phyloP scores from a whole-genome alignment of 352 stramenopile genomes.

The Pythium insidiosum region DNA sequence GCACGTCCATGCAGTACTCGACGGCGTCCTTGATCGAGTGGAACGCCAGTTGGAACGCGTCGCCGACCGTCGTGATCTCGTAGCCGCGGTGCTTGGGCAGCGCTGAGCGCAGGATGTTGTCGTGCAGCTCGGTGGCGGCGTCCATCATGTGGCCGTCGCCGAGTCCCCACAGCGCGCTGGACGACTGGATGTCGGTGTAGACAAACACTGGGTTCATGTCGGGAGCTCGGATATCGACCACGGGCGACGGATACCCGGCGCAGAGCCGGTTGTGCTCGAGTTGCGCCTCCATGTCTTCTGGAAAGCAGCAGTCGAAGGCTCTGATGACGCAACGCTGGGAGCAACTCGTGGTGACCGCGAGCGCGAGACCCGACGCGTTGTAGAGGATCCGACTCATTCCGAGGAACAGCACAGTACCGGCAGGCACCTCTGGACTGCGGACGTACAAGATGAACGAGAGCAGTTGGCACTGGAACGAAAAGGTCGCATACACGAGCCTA shows the following conservation, averaged over 20 bases:
- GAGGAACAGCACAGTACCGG: conserved; percentile 41
- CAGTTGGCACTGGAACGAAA: too few relatives aligned
- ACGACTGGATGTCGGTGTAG: conserved; percentile 71
- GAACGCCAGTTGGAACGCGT: conserved; percentile 75
- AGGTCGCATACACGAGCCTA: too few relatives aligned
- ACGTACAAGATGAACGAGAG: too few relatives aligned
- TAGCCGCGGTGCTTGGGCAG: conserved; percentile 52
- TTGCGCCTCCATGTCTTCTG: conserved; percentile 41
- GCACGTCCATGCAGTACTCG: conserved; percentile 54
- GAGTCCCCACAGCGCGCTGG: conserved; percentile 60
- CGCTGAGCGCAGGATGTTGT: conserved; percentile 45
- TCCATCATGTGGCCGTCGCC: conserved; percentile 48
- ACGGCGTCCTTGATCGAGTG: conserved; percentile 52
- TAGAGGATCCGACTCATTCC: conserved; percentile 51
- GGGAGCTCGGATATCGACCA: conserved; percentile 22
- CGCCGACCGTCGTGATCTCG: conserved; percentile 68
- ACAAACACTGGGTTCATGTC: conserved; percentile 56
- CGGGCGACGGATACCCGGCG: conserved; percentile 7
- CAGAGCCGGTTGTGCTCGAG: conserved; percentile 25
- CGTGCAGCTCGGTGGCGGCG: conserved; percentile 44
- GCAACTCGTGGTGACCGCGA: conserved; percentile 55
- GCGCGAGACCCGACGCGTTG: conserved; percentile 49
- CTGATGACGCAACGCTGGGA: conserved; percentile 50
- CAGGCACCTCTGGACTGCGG: too few relatives aligned
- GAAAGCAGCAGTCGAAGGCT: conserved; percentile 38